A percentile compares a stretch with the other conserved stretches of the same genome.
Evolutionary conservation across 306 rosid species (phyloP).

Genomic region (Sicyos edulis): DNA sequence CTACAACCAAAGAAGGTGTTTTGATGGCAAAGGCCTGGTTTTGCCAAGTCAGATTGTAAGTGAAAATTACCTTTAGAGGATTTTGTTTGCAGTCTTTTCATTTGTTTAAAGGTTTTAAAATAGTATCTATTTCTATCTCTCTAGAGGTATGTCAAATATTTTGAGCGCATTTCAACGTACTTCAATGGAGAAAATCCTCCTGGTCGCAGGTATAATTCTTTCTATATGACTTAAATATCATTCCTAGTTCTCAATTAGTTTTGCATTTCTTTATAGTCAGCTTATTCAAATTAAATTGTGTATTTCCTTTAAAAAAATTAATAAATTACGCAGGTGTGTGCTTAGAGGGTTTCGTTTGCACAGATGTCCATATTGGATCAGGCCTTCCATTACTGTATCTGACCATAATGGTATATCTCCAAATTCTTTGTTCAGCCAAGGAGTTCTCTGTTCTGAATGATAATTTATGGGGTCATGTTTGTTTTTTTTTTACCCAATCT

Average conservation of each 20-base stretch:
- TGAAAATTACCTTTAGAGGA: not conserved
- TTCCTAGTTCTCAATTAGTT: conserved; percentile 15
- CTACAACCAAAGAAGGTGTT: conserved; percentile 93
- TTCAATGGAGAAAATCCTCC: conserved; percentile 89
- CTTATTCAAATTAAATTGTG: not conserved
- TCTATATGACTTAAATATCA: conserved; percentile 15
- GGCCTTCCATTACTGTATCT: conserved; percentile 89
- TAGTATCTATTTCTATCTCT: conserved; percentile 14
- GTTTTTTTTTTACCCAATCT: not conserved
- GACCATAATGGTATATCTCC: conserved; percentile 69
- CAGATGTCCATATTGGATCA: conserved; percentile 97
- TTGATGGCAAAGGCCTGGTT: conserved; percentile 90
- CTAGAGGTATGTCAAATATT: conserved; percentile 91
- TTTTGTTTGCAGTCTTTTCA: not conserved
- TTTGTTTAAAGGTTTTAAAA: not conserved
- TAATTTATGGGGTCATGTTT: not conserved
- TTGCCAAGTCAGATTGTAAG: conserved; percentile 98
- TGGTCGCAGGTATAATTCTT: conserved; percentile 62
- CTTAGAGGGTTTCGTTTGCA: conserved; percentile 96
- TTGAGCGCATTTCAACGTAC: conserved; percentile 78
- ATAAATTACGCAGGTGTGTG: conserved; percentile 56
- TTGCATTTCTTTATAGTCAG: not conserved
- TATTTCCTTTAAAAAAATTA: not conserved
- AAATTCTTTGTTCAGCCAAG: conserved; percentile 4
- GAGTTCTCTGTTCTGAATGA: not conserved